phyloP scores from a whole-genome alignment of 1,284 basidiomycete species.

The Pholiota adiposa region DNA sequence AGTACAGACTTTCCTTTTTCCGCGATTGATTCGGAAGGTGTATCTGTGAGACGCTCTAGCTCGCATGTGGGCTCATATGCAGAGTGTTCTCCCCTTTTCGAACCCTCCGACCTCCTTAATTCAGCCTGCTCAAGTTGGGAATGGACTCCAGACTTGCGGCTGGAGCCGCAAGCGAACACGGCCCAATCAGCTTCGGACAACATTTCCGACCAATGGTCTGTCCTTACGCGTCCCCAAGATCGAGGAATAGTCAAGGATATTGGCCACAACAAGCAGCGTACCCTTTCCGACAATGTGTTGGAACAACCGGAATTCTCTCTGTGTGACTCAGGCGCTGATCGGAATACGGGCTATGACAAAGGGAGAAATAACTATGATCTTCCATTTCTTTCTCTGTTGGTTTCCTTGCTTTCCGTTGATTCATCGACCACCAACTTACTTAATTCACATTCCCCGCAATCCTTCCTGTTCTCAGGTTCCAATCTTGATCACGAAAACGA shows the following conservation, averaged over 20 bases:
- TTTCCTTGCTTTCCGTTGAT: slow-evolving; percentile 1
- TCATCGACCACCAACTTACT: neutral
- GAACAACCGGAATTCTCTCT: neutral
- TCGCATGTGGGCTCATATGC: neutral
- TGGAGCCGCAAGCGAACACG: neutral
- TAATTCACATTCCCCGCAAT: neutral
- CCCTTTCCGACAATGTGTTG: neutral
- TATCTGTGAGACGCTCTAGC: neutral
- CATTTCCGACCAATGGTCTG: neutral
- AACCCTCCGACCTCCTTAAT: neutral
- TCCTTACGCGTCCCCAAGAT: neutral
- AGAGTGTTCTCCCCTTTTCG: neutral
- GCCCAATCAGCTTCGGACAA: neutral
- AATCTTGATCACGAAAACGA: neutral
- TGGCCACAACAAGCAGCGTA: neutral
- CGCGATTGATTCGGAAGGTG: slow-evolving; percentile 1
- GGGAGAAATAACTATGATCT: neutral
- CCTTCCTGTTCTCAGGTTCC: neutral
- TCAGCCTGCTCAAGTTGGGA: neutral
- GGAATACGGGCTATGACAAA: neutral
- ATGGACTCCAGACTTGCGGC: neutral
- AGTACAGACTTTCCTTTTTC: slow-evolving; percentile 21
- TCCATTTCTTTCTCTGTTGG: neutral
- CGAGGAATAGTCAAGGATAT: neutral
- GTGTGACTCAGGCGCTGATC: neutral